Percentiles rank a stretch among this genome's conserved stretches.
phyloP scores from a whole-genome alignment of 1,139 yeast species.

The Diutina siamensis region DNA sequence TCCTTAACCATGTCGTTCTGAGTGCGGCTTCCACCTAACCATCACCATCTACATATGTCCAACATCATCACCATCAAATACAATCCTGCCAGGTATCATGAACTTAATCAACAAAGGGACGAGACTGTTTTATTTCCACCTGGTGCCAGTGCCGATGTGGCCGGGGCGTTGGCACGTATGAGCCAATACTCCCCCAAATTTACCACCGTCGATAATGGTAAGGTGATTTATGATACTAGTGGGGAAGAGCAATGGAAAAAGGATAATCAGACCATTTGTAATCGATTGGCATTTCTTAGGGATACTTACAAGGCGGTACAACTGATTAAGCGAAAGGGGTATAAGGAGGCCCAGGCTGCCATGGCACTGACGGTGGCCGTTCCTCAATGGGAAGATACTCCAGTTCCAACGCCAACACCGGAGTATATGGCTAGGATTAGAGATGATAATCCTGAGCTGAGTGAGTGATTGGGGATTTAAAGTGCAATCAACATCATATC shows the following conservation, averaged over 20 bases:
- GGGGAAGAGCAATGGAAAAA: constrained; percentile 1
- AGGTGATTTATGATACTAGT: not conserved
- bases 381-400: not conserved
- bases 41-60: no score
- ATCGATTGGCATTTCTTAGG: not conserved
- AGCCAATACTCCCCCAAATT: not conserved
- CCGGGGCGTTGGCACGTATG: constrained; percentile 1
- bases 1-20: no score
- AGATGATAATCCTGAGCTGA: constrained; percentile 1
- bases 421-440: not conserved
- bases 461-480: not conserved
- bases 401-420: not conserved
- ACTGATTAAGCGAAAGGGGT: constrained; percentile 1
- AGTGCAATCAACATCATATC: no score
- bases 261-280: constrained; percentile 1
- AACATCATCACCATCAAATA: not conserved
- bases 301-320: constrained; percentile 4
- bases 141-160: not conserved
- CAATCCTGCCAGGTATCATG: not conserved
- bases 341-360: not conserved
- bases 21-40: no score
- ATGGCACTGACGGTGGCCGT: not conserved
- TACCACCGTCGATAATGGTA: not conserved
- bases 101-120: not conserved
- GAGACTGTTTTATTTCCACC: no score